phyloP scores from a whole-genome alignment of 2,329 filamentous ascomycete species.

The Curvularia hawaiiensis region DNA sequence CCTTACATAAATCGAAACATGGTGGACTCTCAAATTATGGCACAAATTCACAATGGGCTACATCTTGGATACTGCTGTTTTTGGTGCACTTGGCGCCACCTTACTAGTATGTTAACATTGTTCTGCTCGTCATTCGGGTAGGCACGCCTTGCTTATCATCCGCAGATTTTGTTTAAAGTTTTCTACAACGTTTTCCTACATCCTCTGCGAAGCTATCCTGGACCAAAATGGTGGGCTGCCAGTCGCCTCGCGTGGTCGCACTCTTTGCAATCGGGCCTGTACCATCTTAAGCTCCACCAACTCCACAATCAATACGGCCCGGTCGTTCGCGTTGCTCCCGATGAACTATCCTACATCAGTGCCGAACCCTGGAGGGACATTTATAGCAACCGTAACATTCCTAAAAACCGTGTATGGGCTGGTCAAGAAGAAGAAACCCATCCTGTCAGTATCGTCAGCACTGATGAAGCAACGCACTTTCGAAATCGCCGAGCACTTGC shows the following conservation, averaged over 20 bases:
- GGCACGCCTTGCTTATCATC: neutral
- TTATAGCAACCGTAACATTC: slow-evolving; percentile 30
- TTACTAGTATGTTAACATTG: neutral
- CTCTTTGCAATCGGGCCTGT: slow-evolving; percentile 24
- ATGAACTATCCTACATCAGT: slow-evolving; percentile 54
- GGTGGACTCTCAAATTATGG: neutral
- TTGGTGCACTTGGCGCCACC: neutral
- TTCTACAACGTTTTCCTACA: slow-evolving; percentile 28
- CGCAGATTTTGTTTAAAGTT: neutral
- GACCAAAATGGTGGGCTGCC: slow-evolving; percentile 30
- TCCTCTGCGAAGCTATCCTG: slow-evolving; percentile 20
- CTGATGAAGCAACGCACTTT: slow-evolving; percentile 26
- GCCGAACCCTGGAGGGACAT: slow-evolving; percentile 52
- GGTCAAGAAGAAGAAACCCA: slow-evolving; percentile 14
- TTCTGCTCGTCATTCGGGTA: neutral
- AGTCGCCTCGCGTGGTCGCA: slow-evolving; percentile 43
- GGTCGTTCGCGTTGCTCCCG: slow-evolving; percentile 55
- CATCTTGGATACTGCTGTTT: neutral
- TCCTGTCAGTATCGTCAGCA: slow-evolving; percentile 18
- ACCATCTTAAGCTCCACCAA: slow-evolving; percentile 13
- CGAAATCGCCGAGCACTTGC: slow-evolving; percentile 42
- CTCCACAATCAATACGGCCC: slow-evolving; percentile 41
- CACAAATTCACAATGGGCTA: neutral
- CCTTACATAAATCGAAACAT: neutral
- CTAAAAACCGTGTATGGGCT: slow-evolving; percentile 20